Evolutionary conservation across 139 green algal species (phyloP).

Genomic region (Nannochloris sp.): DNA sequence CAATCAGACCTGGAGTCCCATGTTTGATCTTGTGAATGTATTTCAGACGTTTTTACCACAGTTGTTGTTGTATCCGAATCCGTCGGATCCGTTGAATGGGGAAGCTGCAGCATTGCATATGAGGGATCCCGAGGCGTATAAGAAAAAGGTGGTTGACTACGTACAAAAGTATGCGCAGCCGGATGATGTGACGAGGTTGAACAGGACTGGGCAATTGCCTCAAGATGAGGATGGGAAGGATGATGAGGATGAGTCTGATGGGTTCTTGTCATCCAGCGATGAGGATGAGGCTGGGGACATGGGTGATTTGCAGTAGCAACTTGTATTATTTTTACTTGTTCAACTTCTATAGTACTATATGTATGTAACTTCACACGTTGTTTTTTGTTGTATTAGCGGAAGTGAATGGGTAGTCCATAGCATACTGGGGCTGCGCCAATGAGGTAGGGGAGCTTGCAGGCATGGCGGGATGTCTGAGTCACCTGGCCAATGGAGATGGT

Average conservation of each 20-base stretch:
- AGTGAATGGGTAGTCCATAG: slow-evolving; percentile 68
- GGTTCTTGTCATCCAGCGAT: slow-evolving; percentile 7
- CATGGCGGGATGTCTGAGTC: slow-evolving; percentile 33
- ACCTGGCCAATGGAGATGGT: slow-evolving; percentile 9
- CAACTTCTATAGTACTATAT: not conserved
- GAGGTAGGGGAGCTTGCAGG: slow-evolving; percentile 68
- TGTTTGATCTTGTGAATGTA: slow-evolving; percentile 99
- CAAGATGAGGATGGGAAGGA: slow-evolving; percentile 16
- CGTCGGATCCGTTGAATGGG: slow-evolving; percentile 94
- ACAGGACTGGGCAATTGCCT: slow-evolving; percentile 1
- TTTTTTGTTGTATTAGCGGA: slow-evolving; percentile 2
- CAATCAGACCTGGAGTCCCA: slow-evolving; percentile 98
- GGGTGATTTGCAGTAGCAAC: too few relatives aligned
- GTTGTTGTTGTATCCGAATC: slow-evolving; percentile 97
- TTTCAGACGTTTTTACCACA: slow-evolving; percentile 99
- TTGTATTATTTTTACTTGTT: not conserved
- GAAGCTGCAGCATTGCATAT: slow-evolving; percentile 96
- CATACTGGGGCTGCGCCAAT: slow-evolving; percentile 82
- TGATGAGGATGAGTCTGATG: slow-evolving; percentile 6
- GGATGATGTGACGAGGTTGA: slow-evolving; percentile 30
- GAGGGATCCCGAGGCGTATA: slow-evolving; percentile 85
- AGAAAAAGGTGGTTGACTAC: slow-evolving; percentile 71
- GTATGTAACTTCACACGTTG: not conserved
- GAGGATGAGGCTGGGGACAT: slow-evolving; percentile 3
- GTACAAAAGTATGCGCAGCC: slow-evolving; percentile 57